These are phyloP conservation scores for Apiospora hydei DNA, from an alignment of 2,329 filamentous ascomycete genomes.

Conservation along the genomic window DNA sequence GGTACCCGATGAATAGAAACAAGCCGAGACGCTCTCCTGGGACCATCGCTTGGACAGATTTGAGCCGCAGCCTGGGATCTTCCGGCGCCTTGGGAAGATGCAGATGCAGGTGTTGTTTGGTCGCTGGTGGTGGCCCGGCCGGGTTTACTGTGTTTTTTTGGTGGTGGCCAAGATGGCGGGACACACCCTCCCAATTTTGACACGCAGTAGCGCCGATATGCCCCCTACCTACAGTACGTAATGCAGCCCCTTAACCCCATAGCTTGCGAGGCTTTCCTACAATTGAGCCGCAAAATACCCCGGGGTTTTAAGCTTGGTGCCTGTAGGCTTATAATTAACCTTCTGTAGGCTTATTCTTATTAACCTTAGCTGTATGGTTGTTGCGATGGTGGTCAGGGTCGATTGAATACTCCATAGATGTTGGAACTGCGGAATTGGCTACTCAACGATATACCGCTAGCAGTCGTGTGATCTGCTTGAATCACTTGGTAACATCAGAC, in stretches of 20 bases:
- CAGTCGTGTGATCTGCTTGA: too few species aligned
- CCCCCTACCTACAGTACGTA: background rate
- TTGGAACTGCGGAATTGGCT: background rate
- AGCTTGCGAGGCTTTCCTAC: background rate
- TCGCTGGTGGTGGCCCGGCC: background rate
- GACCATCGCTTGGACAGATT: background rate
- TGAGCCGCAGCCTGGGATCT: background rate
- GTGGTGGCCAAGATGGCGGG: constrained; percentile 13
- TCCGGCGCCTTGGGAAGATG: background rate
- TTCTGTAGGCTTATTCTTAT: background rate
- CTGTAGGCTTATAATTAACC: constrained; percentile 11
- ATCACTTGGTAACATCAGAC: too few species aligned
- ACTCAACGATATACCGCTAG: background rate
- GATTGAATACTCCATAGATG: background rate
- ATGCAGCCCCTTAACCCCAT: background rate
- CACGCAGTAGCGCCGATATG: constrained; percentile 7
- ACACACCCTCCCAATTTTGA: background rate
- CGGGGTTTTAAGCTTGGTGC: background rate
- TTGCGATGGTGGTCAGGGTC: background rate
- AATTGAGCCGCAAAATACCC: constrained; percentile 6
- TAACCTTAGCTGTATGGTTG: constrained; percentile 1
- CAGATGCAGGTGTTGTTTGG: background rate
- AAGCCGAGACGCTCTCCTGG: background rate
- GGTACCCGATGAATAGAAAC: constrained; percentile 3
- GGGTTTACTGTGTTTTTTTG: background rate